phyloP scores from a whole-genome alignment of 495 filamentous ascomycete species.

The Hypoxylon fuscum region DNA sequence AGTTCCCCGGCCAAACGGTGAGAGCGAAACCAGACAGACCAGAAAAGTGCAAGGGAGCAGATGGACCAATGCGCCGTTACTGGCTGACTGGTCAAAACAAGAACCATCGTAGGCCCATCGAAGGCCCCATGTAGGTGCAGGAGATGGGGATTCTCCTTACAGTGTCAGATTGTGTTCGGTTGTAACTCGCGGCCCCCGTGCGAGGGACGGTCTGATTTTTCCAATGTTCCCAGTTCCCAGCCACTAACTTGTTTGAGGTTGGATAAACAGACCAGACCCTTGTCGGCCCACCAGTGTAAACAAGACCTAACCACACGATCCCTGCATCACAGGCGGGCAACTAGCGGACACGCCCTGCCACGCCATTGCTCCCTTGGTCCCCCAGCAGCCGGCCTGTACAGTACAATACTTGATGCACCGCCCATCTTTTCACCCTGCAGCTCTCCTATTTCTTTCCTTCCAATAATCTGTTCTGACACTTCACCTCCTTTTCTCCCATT shows the following conservation, averaged over 20 bases:
- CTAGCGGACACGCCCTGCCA: slow-evolving; percentile 31
- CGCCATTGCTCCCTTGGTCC: slow-evolving; percentile 30
- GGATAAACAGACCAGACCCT: slow-evolving; percentile 42
- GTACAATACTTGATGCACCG: slow-evolving; percentile 36
- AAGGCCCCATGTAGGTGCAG: slow-evolving; percentile 14
- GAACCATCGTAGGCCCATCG: slow-evolving; percentile 1
- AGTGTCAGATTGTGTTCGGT: slow-evolving; percentile 27
- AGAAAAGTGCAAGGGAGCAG: slow-evolving; percentile 3
- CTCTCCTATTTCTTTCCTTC: slow-evolving; percentile 47
- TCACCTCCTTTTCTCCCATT: slow-evolving; percentile 48
- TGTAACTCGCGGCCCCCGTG: slow-evolving; percentile 28
- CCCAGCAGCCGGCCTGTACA: slow-evolving; percentile 26
- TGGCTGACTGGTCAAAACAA: slow-evolving; percentile 1
- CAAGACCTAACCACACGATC: slow-evolving; percentile 38
- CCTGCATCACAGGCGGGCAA: slow-evolving; percentile 31
- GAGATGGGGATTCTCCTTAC: slow-evolving; percentile 15
- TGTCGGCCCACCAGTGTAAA: slow-evolving; percentile 41
- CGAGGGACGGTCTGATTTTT: slow-evolving; percentile 9
- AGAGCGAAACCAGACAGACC: slow-evolving; percentile 30
- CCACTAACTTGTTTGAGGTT: slow-evolving; percentile 35
- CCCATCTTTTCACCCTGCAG: slow-evolving; percentile 38
- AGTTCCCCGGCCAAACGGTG: slow-evolving; percentile 29
- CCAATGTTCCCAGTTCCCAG: slow-evolving; percentile 6
- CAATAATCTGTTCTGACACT: slow-evolving; percentile 45
- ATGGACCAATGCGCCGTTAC: slow-evolving; percentile 1